Evolutionary conservation across 371 early-diverging fungal species (phyloP).

Genomic region (Syncephalastrum monosporum): DNA sequence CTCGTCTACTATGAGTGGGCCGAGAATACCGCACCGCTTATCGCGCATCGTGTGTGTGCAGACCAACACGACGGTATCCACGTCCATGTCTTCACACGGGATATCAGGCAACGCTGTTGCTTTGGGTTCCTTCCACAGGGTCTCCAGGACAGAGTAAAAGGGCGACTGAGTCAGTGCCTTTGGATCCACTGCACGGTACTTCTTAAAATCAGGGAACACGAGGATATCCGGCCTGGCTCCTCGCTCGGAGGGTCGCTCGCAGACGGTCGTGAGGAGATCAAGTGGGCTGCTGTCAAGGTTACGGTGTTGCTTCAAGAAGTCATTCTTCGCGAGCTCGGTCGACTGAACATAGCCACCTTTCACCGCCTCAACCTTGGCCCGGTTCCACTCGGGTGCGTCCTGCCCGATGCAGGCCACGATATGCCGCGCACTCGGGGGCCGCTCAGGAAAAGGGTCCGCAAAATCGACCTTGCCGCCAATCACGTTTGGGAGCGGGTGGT

Average conservation of each 20-base stretch:
- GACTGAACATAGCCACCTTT: slow-evolving; percentile 22
- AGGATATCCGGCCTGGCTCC: slow-evolving; percentile 29
- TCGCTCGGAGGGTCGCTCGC: slow-evolving; percentile 21
- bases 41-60: slow-evolving; percentile 48
- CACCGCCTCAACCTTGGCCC: slow-evolving; percentile 39
- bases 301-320: slow-evolving; percentile 1
- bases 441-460: slow-evolving; percentile 19
- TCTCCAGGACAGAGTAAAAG: slow-evolving; percentile 18
- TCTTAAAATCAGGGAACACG: slow-evolving; percentile 43
- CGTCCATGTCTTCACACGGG: slow-evolving; percentile 13
- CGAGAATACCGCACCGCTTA: slow-evolving; percentile 44
- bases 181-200: slow-evolving; percentile 19
- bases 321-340: neutral
- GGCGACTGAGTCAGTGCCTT: slow-evolving; percentile 3
- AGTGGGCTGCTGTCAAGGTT: slow-evolving; percentile 1
- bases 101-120: slow-evolving; percentile 4
- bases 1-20: slow-evolving; percentile 41
- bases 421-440: slow-evolving; percentile 23
- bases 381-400: slow-evolving; percentile 41
- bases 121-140: slow-evolving; percentile 27
- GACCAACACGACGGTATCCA: slow-evolving; percentile 39
- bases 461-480: slow-evolving; percentile 46
- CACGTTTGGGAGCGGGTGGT: slow-evolving; percentile 43
- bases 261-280: slow-evolving; percentile 23
- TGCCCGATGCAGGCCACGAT: slow-evolving; percentile 43